Percentiles rank a stretch among this genome's conserved stretches.
Evolutionary conservation across 2,329 filamentous ascomycete species (phyloP).

Genomic region (Epichloe gansuensis): DNA sequence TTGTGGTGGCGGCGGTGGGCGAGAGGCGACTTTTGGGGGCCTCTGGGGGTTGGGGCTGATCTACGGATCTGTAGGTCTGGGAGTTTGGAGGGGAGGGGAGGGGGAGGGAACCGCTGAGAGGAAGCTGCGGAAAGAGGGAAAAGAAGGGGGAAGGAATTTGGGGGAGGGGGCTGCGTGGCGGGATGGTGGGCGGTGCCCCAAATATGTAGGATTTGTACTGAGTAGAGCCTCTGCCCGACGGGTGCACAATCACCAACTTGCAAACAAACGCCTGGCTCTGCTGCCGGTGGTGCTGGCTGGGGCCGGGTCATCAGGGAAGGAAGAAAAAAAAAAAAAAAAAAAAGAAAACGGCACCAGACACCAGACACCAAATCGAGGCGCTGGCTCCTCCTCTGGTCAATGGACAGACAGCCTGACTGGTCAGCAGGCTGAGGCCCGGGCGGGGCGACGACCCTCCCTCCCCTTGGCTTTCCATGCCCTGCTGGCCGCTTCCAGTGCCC

Average conservation of each 20-base stretch:
- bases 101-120: not conserved
- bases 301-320: not conserved
- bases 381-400: no score
- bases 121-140: slow-evolving; percentile 3
- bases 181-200: slow-evolving; percentile 21
- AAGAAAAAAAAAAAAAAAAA: slow-evolving; percentile 2
- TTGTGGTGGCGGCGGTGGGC: not conserved
- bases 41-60: not conserved
- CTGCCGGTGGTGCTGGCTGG: not conserved
- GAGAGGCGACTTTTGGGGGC: slow-evolving; percentile 6
- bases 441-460: no score
- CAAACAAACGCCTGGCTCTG: not conserved
- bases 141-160: slow-evolving; percentile 13
- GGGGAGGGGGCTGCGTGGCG: slow-evolving; percentile 15
- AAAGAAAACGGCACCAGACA: not conserved
- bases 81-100: no score
- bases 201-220: slow-evolving; percentile 21
- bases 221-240: slow-evolving; percentile 9
- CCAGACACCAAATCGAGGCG: no score
- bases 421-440: no score
- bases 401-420: no score
- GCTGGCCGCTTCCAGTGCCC: no score
- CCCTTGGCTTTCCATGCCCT: no score
- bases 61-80: not conserved
- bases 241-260: slow-evolving; percentile 20